phyloP scores from a whole-genome alignment of 176 grass and related monocot genomes.

The Guadua angustifolia region DNA sequence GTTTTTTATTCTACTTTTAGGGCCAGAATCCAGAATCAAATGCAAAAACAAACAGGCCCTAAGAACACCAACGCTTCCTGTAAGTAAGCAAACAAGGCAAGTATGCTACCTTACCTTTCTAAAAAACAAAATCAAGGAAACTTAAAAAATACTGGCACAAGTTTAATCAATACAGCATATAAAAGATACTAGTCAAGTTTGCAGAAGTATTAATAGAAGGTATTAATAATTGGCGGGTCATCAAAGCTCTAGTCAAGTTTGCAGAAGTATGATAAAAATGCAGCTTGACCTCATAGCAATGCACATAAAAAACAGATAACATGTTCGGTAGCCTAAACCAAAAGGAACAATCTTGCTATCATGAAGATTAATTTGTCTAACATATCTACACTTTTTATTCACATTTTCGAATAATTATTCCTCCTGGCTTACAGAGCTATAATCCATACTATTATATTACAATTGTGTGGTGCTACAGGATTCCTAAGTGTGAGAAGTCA shows the following conservation, averaged over 20 bases:
- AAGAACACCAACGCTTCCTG: neutral
- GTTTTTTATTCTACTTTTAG: no score
- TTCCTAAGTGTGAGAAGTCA: neutral
- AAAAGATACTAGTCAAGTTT: no score
- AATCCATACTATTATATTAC: neutral
- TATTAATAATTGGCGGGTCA: neutral
- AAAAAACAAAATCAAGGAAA: neutral
- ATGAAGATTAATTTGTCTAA: neutral
- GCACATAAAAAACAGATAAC: neutral
- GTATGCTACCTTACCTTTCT: neutral
- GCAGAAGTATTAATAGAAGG: neutral
- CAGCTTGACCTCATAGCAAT: neutral
- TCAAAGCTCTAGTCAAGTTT: constrained; percentile 1
- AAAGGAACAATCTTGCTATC: neutral
- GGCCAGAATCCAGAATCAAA: no score
- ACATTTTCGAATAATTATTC: neutral
- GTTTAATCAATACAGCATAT: neutral
- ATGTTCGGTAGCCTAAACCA: neutral
- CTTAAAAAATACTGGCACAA: neutral
- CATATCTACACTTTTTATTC: neutral
- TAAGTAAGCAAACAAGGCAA: neutral
- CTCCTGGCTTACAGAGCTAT: neutral
- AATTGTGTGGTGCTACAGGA: neutral
- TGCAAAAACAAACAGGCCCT: no score
- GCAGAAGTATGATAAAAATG: neutral